phyloP scores from a whole-genome alignment of 257 asterid genomes.

The Penstemon davidsonii region DNA sequence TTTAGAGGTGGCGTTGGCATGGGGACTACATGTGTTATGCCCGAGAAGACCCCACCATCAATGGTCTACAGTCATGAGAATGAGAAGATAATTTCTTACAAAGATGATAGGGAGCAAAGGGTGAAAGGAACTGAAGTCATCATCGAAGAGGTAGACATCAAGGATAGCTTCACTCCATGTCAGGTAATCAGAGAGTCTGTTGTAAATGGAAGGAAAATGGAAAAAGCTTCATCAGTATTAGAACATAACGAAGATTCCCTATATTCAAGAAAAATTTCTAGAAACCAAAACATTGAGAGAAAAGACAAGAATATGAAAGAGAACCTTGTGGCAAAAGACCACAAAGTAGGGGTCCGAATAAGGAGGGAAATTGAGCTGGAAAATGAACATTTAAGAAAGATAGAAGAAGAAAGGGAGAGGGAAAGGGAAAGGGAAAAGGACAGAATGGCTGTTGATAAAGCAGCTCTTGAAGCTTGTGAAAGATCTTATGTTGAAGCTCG shows the following conservation, averaged over 20 bases:
- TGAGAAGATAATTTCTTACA: slow-evolving; percentile 21
- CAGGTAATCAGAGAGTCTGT: slow-evolving; percentile 38
- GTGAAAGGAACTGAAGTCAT: slow-evolving; percentile 33
- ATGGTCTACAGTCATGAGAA: slow-evolving; percentile 31
- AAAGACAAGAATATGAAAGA: slow-evolving; percentile 40
- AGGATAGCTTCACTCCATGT: slow-evolving; percentile 33
- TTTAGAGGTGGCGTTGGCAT: slow-evolving; percentile 32
- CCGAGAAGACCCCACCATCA: slow-evolving; percentile 34
- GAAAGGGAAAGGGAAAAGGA: slow-evolving; percentile 97
- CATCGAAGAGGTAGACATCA: slow-evolving; percentile 36
- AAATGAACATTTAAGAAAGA: slow-evolving; percentile 52
- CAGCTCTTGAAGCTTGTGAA: slow-evolving; percentile 62
- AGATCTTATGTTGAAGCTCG: slow-evolving; percentile 65
- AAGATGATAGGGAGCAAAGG: slow-evolving; percentile 26
- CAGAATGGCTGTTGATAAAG: slow-evolving; percentile 78
- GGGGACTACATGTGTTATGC: slow-evolving; percentile 29
- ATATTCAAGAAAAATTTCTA: slow-evolving; percentile 31
- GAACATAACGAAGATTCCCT: slow-evolving; percentile 37
- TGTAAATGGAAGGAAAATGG: slow-evolving; percentile 43
- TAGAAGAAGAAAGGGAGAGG: slow-evolving; percentile 87
- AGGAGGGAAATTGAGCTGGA: slow-evolving; percentile 52
- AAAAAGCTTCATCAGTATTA: slow-evolving; percentile 40
- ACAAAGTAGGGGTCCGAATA: slow-evolving; percentile 41
- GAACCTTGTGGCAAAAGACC: slow-evolving; percentile 36
- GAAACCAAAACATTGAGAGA: slow-evolving; percentile 40